Percentiles rank a stretch among this genome's conserved stretches.
Evolutionary conservation across 1,284 basidiomycete species (phyloP).

Genomic region (Chalciporus sp.): DNA sequence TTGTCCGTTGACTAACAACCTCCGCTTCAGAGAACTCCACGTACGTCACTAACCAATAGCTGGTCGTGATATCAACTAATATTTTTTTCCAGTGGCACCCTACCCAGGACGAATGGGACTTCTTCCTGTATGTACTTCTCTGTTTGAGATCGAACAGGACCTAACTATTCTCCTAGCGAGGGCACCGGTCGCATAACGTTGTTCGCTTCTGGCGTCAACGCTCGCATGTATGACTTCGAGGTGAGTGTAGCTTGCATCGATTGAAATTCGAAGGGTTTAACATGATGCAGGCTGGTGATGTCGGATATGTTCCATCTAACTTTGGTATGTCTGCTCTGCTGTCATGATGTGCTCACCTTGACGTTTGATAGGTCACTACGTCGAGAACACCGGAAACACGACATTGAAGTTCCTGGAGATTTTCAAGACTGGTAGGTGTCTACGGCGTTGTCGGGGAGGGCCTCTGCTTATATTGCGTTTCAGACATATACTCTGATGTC

Average conservation of each 20-base stretch:
- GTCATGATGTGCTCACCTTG: neutral
- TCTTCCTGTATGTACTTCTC: constrained; percentile 43
- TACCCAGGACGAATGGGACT: constrained; percentile 69
- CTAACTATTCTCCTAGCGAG: constrained; percentile 20
- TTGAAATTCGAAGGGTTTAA: constrained; percentile 8
- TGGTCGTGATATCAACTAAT: neutral
- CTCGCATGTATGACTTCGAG: constrained; percentile 70
- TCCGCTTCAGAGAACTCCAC: constrained; percentile 43
- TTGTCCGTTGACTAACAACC: neutral
- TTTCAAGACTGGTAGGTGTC: constrained; percentile 51
- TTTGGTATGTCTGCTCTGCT: constrained; percentile 41
- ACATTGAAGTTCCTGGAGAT: constrained; percentile 67
- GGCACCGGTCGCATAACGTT: constrained; percentile 63
- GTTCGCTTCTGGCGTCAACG: constrained; percentile 62
- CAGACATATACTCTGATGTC: constrained; percentile 54
- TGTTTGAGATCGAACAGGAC: neutral
- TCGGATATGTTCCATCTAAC: constrained; percentile 62
- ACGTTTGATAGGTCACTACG: constrained; percentile 53
- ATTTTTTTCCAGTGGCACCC: constrained; percentile 61
- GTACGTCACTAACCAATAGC: constrained; percentile 38
- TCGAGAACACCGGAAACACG: constrained; percentile 72
- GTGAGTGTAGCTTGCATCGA: constrained; percentile 26
- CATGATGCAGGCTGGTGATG: constrained; percentile 54
- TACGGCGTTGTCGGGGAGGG: neutral
- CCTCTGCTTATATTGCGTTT: neutral